Percentiles rank a stretch among this genome's conserved stretches.
phyloP scores from a whole-genome alignment of 176 grass and related monocot species.

The Carex scoparia region DNA sequence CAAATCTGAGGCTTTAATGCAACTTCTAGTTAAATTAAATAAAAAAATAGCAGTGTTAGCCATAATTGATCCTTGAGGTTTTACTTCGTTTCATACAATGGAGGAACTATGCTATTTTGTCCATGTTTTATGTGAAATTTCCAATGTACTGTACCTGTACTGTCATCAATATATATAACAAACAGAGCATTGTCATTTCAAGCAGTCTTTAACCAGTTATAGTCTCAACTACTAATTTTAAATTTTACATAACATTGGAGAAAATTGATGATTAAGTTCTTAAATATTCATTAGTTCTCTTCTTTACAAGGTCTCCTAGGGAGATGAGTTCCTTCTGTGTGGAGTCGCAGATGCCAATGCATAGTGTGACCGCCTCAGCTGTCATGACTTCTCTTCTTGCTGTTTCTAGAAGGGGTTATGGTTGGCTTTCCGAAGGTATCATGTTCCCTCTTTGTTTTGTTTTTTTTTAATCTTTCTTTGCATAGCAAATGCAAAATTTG shows the following conservation, averaged over 20 bases:
- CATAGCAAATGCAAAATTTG: neutral
- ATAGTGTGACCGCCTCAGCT: slow-evolving; percentile 80
- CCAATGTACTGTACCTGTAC: neutral
- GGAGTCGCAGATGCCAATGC: slow-evolving; percentile 81
- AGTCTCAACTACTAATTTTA: neutral
- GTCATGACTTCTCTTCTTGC: slow-evolving; percentile 83
- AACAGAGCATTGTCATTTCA: neutral
- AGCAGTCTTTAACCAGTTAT: neutral
- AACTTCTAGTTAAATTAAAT: neutral
- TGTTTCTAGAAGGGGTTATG: slow-evolving; percentile 46
- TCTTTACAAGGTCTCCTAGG: slow-evolving; percentile 47
- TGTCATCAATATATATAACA: neutral
- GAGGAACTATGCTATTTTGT: neutral
- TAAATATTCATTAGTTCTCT: neutral
- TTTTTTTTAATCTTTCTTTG: too few relatives aligned
- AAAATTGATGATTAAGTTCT: neutral
- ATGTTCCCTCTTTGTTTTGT: neutral
- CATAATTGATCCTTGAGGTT: neutral
- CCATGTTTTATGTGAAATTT: neutral
- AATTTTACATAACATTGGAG: neutral
- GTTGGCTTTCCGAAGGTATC: slow-evolving; percentile 76
- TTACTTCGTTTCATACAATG: neutral
- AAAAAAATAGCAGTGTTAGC: neutral
- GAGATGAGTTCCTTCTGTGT: slow-evolving; percentile 76
- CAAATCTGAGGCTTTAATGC: neutral